These are phyloP conservation scores for Rhododendron mucronatum DNA, from an alignment of 148 eudicot genomes.

Conservation along the genomic window DNA sequence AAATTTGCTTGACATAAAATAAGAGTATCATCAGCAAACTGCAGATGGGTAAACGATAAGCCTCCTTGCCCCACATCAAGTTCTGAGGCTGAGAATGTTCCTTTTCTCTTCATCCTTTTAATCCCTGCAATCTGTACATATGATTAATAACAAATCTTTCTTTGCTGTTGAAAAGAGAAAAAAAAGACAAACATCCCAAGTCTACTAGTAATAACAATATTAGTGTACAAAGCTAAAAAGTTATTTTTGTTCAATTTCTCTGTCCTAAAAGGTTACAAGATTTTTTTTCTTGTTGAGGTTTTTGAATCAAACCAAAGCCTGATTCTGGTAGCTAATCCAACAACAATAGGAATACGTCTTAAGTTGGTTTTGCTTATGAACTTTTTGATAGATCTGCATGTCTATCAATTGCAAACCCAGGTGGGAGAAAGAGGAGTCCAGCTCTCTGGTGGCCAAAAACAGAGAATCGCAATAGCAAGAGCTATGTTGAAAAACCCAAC, in stretches of 20 bases:
- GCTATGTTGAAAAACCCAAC: slow-evolving; percentile 97
- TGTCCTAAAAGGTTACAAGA: neutral
- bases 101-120: too few species aligned
- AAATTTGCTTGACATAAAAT: too few species aligned
- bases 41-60: too few species aligned
- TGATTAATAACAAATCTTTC: too few species aligned
- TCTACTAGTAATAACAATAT: neutral
- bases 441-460: slow-evolving; percentile 97
- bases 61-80: too few species aligned
- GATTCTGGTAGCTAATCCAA: neutral
- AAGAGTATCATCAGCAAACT: too few species aligned
- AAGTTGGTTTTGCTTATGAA: neutral
- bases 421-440: slow-evolving; percentile 98
- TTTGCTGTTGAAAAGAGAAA: too few species aligned
- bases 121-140: too few species aligned
- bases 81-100: too few species aligned
- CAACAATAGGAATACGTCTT: neutral
- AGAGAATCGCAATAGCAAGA: slow-evolving; percentile 96
- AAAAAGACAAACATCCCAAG: neutral
- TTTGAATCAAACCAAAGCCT: neutral
- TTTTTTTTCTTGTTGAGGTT: neutral
- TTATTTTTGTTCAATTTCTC: too few species aligned
- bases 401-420: slow-evolving; percentile 22
- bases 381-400: neutral
- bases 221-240: neutral